Evolutionary conservation across 1,284 basidiomycete genomes (phyloP).

Genomic region (Cutaneotrichosporon sp.): DNA sequence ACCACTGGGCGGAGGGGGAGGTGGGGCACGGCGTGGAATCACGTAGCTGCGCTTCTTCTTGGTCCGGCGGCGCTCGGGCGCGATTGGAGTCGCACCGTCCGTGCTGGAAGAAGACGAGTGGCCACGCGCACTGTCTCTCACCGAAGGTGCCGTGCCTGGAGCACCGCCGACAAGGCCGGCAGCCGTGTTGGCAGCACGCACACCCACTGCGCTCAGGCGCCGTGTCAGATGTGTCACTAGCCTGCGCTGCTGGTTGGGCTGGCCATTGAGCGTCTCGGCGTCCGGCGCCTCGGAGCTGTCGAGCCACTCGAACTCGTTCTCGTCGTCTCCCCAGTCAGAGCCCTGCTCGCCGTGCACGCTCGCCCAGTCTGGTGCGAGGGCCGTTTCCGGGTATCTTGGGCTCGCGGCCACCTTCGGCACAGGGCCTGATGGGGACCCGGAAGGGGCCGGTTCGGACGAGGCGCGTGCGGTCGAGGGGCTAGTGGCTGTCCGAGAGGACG

Average conservation of each 20-base stretch:
- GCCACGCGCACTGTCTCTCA: background rate
- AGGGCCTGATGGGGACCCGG: too few species aligned
- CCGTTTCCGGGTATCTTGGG: slow-evolving; percentile 15
- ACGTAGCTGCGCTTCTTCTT: slow-evolving; percentile 32
- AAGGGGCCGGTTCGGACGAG: slow-evolving; percentile 4
- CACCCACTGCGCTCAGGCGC: background rate
- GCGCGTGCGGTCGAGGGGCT: background rate
- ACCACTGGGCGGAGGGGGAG: slow-evolving; percentile 24
- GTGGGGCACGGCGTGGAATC: slow-evolving; percentile 32
- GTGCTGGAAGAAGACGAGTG: background rate
- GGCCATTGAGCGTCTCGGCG: background rate
- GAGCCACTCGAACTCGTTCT: slow-evolving; percentile 42
- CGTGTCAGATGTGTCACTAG: background rate
- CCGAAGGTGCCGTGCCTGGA: background rate
- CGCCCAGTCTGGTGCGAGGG: slow-evolving; percentile 23
- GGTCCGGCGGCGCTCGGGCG: slow-evolving; percentile 2
- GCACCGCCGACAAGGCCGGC: background rate
- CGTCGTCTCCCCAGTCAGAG: slow-evolving; percentile 46
- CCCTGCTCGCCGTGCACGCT: slow-evolving; percentile 45
- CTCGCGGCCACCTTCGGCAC: too few species aligned
- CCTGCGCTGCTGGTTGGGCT: background rate
- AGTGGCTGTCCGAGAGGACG: background rate
- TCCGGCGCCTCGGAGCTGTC: slow-evolving; percentile 29
- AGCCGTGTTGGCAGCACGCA: slow-evolving; percentile 5
- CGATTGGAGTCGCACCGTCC: background rate